Conservation (phyloP, 352 stramenopile genomes). For the Pythium apleroticum region DNA sequence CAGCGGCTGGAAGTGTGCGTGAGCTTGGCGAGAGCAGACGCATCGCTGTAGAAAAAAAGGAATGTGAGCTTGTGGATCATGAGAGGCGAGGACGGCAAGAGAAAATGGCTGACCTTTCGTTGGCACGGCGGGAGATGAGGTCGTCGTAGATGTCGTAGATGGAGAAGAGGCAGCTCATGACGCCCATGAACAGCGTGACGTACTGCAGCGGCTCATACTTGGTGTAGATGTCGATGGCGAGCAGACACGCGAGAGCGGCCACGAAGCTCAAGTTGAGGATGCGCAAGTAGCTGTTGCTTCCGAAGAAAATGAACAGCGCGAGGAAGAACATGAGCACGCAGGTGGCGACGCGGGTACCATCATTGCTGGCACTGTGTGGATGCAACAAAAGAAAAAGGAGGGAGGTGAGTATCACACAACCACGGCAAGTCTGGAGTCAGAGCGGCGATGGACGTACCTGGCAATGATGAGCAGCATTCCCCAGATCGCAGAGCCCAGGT, state of each 20-base stretch:
- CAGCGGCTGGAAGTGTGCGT: slow-evolving; percentile 87
- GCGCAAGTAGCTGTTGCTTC: slow-evolving; percentile 80
- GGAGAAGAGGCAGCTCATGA: slow-evolving; percentile 90
- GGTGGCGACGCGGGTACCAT: slow-evolving; percentile 60
- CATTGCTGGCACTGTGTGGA: slow-evolving; percentile 38
- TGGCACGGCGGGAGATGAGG: slow-evolving; percentile 81
- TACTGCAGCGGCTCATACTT: slow-evolving; percentile 71
- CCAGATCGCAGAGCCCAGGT: slow-evolving; percentile 80
- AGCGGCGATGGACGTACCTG: slow-evolving; percentile 23
- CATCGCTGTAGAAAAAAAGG: slow-evolving; percentile 40
- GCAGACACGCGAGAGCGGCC: slow-evolving; percentile 61
- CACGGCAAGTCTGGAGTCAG: neutral
- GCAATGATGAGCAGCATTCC: slow-evolving; percentile 80
- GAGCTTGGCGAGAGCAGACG: slow-evolving; percentile 85
- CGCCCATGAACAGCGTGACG: slow-evolving; percentile 83
- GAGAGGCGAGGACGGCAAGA: neutral
- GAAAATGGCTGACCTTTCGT: slow-evolving; percentile 50
- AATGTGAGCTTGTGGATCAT: neutral
- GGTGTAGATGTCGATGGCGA: slow-evolving; percentile 67
- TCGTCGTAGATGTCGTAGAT: slow-evolving; percentile 91
- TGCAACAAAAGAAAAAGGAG: neutral
- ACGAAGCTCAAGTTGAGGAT: slow-evolving; percentile 85
- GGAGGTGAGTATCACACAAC: neutral
- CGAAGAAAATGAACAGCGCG: slow-evolving; percentile 82
- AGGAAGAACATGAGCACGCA: slow-evolving; percentile 87